Evolutionary conservation across 2,329 filamentous ascomycete genomes (phyloP), one percentile per base, ranked within the genome.

Genomic region (Colletotrichum melonis): DNA sequence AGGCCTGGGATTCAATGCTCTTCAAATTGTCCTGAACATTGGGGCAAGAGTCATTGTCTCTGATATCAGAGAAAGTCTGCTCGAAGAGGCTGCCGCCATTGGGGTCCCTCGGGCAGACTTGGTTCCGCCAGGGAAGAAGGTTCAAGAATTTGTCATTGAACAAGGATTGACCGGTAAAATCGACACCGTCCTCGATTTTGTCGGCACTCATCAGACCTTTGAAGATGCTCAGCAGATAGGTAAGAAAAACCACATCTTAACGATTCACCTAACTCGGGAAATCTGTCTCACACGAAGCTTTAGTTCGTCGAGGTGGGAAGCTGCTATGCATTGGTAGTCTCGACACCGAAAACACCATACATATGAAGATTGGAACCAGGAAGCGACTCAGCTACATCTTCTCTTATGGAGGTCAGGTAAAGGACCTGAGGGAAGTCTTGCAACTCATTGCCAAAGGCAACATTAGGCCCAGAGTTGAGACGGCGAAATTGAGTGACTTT

Each of bases 31-130:
- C 4, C 74, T 77, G 5, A 75, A 81, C 24, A 80, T 84, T n/a
- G 81, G 82, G 12, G 81, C 89, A 59, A 91, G 88, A 24, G 93
- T 88, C 16, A 95, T 85, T 38, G 70, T 76, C 5, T 76, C 68
- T 12, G 74, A 77, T 49, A 65, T 77, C n/a, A 67, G 72, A n/a
- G 59, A 73, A 49, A 57, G 74, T 22, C 52, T 75, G 19, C 72
- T 76, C 8, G 71, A 74, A 11, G 72, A 75, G 22, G 76, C 76
- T 12, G 67, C 62, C 9, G 75, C 76, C 6, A 71, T 83, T 14
- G 82, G 82, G 1, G 74, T 84, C 19, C 78, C 79, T 4, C 35
- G 52, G 26, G 63, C 65, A 2, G 79, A 84, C 56, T 78, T 83
- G 7, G 78, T 83, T 0, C 79, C 80, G 1, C 66, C 76, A 22